Conservation (phyloP, 106 monocot genomes). For the Agapanthus africanus region DNA sequence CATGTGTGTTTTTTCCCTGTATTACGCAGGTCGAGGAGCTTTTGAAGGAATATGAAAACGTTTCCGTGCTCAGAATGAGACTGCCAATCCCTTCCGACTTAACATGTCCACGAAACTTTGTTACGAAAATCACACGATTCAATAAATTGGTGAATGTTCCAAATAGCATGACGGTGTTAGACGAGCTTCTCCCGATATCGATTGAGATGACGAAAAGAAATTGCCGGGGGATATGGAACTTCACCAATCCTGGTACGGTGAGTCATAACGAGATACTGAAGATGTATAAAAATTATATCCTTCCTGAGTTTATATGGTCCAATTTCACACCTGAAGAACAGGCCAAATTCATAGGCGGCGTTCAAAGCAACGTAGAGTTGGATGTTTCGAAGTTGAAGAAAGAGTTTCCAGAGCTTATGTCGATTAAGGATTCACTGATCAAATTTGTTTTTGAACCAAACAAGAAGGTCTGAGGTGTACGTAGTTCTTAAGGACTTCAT, state of each 20-base stretch:
- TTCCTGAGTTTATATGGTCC: conserved; percentile 11
- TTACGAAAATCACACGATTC: conserved; percentile 15
- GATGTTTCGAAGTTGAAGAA: too few relatives aligned
- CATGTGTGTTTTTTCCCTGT: too few relatives aligned
- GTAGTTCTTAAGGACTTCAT: too few relatives aligned
- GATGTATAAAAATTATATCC: conserved; percentile 11
- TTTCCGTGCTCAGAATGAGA: conserved; percentile 8
- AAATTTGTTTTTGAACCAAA: too few relatives aligned
- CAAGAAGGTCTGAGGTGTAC: too few relatives aligned
- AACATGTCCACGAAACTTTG: conserved; percentile 9
- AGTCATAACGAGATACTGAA: conserved; percentile 20
- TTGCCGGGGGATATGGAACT: conserved; percentile 16
- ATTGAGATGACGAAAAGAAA: conserved; percentile 18
- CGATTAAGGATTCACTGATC: too few relatives aligned
- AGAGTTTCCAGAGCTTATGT: too few relatives aligned
- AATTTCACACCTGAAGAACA: conserved; percentile 15
- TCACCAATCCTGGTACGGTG: too few relatives aligned
- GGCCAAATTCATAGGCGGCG: conserved; percentile 11
- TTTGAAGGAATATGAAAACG: conserved; percentile 16
- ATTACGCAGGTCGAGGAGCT: conserved; percentile 18
- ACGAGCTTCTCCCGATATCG: conserved; percentile 16
- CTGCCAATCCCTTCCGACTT: conserved; percentile 16
- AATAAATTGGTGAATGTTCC: conserved; percentile 15
- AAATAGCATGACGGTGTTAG: conserved; percentile 15
- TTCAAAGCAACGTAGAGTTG: too few relatives aligned